These are phyloP conservation scores for Penicillium sp. DNA, from an alignment of 2,329 filamentous ascomycete genomes.

Conservation along the genomic window DNA sequence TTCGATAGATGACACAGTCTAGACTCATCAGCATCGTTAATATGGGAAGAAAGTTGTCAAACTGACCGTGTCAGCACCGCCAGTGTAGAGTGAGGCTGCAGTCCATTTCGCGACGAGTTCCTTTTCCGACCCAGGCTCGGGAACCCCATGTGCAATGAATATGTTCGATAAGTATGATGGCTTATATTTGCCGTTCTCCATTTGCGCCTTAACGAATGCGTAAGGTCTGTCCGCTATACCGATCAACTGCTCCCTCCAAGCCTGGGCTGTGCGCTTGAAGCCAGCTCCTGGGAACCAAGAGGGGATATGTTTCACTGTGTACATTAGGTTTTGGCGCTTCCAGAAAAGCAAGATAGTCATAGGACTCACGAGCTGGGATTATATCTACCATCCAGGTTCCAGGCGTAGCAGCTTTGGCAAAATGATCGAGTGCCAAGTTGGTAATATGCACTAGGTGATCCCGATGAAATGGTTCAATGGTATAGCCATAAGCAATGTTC, in stretches of 20 bases:
- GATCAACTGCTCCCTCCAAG: conserved; percentile 36
- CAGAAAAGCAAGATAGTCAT: not conserved
- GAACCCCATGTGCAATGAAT: conserved; percentile 8
- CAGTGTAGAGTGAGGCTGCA: conserved; percentile 45
- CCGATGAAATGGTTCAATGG: conserved; percentile 35
- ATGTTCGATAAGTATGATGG: conserved; percentile 23
- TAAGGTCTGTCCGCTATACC: conserved; percentile 45
- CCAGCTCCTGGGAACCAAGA: conserved; percentile 49
- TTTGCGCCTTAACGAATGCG: conserved; percentile 20
- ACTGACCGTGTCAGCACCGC: conserved; percentile 44
- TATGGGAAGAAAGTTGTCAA: not conserved
- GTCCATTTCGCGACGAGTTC: conserved; percentile 45
- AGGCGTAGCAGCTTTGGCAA: conserved; percentile 44
- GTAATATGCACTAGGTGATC: conserved; percentile 51
- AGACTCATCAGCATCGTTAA: not conserved
- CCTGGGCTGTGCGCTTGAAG: conserved; percentile 47
- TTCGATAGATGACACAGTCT: conserved; percentile 47
- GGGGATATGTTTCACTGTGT: conserved; percentile 43
- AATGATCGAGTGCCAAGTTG: conserved; percentile 41
- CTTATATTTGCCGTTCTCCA: conserved; percentile 6
- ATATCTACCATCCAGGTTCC: conserved; percentile 50
- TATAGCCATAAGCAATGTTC: conserved; percentile 51
- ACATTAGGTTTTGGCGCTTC: not conserved
- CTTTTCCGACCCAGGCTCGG: conserved; percentile 21
- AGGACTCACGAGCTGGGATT: conserved; percentile 43